Conservation (phyloP, 1,139 yeast genomes). For the Arxiozyma slooffiae region DNA sequence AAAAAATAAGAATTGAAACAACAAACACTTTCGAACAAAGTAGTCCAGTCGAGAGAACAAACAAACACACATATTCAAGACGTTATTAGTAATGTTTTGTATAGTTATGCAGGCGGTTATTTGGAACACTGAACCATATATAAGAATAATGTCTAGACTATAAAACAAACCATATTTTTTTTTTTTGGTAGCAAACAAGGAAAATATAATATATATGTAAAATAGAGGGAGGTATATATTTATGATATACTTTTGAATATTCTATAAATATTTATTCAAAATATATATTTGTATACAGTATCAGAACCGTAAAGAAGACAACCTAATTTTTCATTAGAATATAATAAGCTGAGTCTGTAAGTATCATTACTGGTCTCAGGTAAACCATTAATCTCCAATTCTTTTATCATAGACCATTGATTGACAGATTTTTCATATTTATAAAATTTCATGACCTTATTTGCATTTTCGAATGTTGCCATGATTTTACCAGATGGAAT, state of each 20-base stretch:
- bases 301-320: not conserved
- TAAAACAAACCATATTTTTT: too few species aligned
- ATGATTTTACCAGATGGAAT: conserved; percentile 14
- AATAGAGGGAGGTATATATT: not conserved
- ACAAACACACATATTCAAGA: too few species aligned
- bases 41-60: too few species aligned
- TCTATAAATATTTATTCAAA: not conserved
- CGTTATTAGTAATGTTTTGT: too few species aligned
- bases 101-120: too few species aligned
- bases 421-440: not conserved
- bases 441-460: not conserved
- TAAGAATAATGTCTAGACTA: too few species aligned
- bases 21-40: too few species aligned
- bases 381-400: not conserved
- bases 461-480: conserved; percentile 1
- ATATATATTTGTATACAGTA: not conserved
- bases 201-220: too few species aligned
- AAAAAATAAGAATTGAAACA: too few species aligned
- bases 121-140: too few species aligned
- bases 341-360: not conserved
- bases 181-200: too few species aligned
- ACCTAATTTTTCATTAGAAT: conserved; percentile 1
- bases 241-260: not conserved
- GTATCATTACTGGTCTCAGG: not conserved
- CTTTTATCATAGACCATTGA: not conserved